Evolutionary conservation across 2,329 filamentous ascomycete species (phyloP).

Genomic region (Neurospora sp.): DNA sequence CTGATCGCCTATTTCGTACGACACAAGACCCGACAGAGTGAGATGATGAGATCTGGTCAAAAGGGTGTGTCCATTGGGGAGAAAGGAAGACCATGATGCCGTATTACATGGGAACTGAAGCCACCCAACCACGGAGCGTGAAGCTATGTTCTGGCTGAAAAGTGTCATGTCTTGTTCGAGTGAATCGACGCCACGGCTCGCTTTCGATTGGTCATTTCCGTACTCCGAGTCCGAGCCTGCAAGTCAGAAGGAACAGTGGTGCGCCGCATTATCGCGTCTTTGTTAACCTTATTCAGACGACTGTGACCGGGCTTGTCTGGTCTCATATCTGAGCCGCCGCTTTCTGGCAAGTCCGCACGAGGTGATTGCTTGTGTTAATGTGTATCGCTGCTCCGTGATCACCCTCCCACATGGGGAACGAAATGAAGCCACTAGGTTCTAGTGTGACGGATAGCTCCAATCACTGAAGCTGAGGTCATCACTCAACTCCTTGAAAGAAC

Average conservation of each 20-base stretch:
- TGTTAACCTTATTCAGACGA: constrained; percentile 21
- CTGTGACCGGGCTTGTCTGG: constrained; percentile 1
- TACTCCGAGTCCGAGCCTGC: neutral
- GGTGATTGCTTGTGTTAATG: neutral
- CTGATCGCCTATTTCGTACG: constrained; percentile 9
- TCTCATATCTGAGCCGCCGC: neutral
- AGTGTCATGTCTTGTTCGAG: neutral
- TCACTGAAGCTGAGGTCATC: neutral
- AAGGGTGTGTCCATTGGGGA: neutral
- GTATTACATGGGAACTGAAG: neutral
- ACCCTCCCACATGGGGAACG: constrained; percentile 2
- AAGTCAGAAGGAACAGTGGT: neutral
- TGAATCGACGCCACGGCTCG: neutral
- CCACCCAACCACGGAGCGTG: neutral
- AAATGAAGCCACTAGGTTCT: constrained; percentile 10
- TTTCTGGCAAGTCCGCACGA: neutral
- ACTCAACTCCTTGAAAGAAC: neutral
- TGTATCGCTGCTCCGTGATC: neutral
- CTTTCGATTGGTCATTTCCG: neutral
- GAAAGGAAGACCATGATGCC: neutral
- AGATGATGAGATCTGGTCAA: constrained; percentile 2
- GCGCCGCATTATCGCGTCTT: constrained; percentile 1
- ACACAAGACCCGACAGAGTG: constrained; percentile 1
- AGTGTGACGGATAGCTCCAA: constrained; percentile 1
- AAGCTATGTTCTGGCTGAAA: neutral